Evolutionary conservation across 1,139 yeast genomes (phyloP), one percentile per base, ranked within the genome.

Genomic region (Geotrichum macrosporum): DNA sequence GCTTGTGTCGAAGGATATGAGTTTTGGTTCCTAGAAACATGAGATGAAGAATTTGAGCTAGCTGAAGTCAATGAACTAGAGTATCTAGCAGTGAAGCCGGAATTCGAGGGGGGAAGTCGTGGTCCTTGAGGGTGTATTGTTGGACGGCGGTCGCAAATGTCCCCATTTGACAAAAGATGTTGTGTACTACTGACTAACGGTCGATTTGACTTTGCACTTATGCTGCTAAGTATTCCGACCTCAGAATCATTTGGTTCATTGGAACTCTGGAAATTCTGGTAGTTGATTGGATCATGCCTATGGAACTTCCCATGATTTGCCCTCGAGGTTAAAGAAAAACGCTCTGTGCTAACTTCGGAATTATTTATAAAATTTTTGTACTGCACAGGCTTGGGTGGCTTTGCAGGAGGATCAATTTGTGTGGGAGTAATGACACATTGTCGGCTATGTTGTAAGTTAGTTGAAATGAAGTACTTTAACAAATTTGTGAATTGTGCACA

Each of bases 101-200:
- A 36, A 16, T 41, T 46, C 13, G 43, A 37, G 5, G 50, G 50
- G 33, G 50, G 50, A 13, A 41, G 35, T 4, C 50, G 46, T 12
- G 50, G 50, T 4, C 50, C 50, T 27, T 35, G 40, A 4, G 50
- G 50, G 16, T 44, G 47, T 10, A 43, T 5, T 4, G 41, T 29
- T 5, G 34, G 35, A 6, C 41, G 41, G 18, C 41, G 46, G 16
- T 43, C 46, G 9, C 30, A 5, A 16, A 12, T 3, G 18, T 37
- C 41, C 8, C 34, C 34, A 18, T 16, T 27, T 3, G 22, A 10
- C 26, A 16, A 15, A 16, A 10, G n/a, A 6, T 26, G 22, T 26
- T 9, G 26, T 8, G 22, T 8, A 24, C 27, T 16, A 12, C 12
- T 27, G 13, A 26, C 34, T 2, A 33, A 33, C 41, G 29, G 16